Evolutionary conservation across 2,329 filamentous ascomycete species (phyloP), one percentile per base, ranked within the genome.

Genomic region (Venturia pyrina): DNA sequence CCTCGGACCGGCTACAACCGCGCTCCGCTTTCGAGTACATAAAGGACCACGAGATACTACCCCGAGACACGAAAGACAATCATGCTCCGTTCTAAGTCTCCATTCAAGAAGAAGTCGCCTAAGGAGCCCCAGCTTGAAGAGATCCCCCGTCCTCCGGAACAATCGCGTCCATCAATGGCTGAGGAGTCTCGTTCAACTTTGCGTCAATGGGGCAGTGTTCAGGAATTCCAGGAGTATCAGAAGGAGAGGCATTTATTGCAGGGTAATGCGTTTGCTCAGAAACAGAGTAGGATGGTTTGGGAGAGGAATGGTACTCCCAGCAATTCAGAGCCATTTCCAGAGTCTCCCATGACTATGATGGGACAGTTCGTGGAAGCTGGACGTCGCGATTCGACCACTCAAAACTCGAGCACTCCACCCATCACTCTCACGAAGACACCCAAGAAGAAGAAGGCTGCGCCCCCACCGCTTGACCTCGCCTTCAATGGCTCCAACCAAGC

Each of bases 221-320:
- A 64, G 46, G 62, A 64, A 50, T 64, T 64, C n/a, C 62, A 64
- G 15, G 62, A 64, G n/a, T 53, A 28, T 40, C 62, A 50, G 37
- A 63, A 50, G 62, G 41, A 64, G 62, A 41, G 44, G 19, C 62
- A 64, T 34, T 37, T 64, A 19, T 21, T 64, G 5, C 43, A 50
- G 15, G 44, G 62, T 11, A 64, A 64, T n/a, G 62, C 62, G 34
- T 64, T 44, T 32, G 62, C 62, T 17, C 62, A 64, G 24, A 44
- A 64, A 15, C 21, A 44, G 44, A 50, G 40, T 19, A n/a, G 32
- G 34, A 11, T 17, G 19, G 17, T 5, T 13, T 1, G 62, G 21
- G 53, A 15, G 15, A 24, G 48, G 48, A 53, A 21, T 53, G 21
- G 21, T 17, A 53, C 48, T 13, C 21, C 48, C 48, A 61, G 13